Evolutionary conservation across 2,329 filamentous ascomycete species (phyloP).

Genomic region (Nemania sp.): DNA sequence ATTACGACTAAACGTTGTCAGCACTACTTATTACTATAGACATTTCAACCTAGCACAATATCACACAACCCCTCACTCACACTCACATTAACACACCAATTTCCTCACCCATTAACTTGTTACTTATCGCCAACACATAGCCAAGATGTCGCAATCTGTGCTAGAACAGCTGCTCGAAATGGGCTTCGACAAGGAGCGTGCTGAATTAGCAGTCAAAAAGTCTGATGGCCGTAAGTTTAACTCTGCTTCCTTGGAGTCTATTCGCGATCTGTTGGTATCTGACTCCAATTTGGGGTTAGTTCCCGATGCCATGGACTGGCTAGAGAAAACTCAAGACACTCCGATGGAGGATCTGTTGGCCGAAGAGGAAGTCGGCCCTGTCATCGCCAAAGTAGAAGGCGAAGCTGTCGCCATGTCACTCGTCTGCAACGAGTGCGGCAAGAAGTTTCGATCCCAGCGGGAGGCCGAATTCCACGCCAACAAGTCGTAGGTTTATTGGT

Average conservation of each 20-base stretch:
- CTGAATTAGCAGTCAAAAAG: conserved; percentile 82
- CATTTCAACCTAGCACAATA: too few species aligned
- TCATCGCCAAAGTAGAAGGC: conserved; percentile 64
- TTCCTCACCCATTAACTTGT: conserved; percentile 12
- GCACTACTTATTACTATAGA: too few species aligned
- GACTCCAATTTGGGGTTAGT: conserved; percentile 55
- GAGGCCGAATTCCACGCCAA: conserved; percentile 88
- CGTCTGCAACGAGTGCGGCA: conserved; percentile 92
- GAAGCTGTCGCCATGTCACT: conserved; percentile 78
- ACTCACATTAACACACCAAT: not conserved
- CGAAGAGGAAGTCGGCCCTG: conserved; percentile 54
- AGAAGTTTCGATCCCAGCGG: conserved; percentile 80
- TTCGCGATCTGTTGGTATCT: not conserved
- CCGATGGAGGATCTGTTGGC: conserved; percentile 78
- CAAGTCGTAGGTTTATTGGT: conserved; percentile 66
- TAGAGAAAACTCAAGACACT: conserved; percentile 89
- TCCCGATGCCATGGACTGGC: conserved; percentile 89
- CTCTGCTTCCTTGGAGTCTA: not conserved
- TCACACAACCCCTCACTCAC: too few species aligned
- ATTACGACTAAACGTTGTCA: not conserved
- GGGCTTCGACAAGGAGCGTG: conserved; percentile 82
- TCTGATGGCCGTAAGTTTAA: conserved; percentile 69
- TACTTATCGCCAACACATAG: conserved; percentile 25
- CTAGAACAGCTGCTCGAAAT: conserved; percentile 66
- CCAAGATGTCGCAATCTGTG: conserved; percentile 60